Base-by-base conservation (phyloP, 1,284 basidiomycete genomes). In the Ustilago cynodontis region DNA sequence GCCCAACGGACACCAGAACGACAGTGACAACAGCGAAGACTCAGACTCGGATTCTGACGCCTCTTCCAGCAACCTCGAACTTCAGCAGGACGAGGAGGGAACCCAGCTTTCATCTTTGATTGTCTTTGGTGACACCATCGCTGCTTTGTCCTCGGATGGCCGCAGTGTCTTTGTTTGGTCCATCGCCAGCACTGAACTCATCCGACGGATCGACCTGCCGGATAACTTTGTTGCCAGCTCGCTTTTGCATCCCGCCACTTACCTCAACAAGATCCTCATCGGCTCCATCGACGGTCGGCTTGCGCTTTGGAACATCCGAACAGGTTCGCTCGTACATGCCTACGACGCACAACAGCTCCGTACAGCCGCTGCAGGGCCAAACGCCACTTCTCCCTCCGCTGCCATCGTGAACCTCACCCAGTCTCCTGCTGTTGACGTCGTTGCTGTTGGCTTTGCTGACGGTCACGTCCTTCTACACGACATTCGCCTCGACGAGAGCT, bases 201-300 rank as follows among this genome's bases (percentile, higher is more conserved):
- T 70, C 29, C 59, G 67, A 28, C 56, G 57, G 53, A 66, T 85
- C 43, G 62, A 72, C 18, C 62, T 82, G 2, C 72, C 65, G 9
- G 33, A 26, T 6, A 28, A 45, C 6, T 98, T 98, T 86, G 92
- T 91, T 1, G 95, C 96, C 10, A 93, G 91, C 11, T 89, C 89
- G 20, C 87, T 98, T 31, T 88, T 98, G 7, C 97, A 99, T 86
- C 97, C 97, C 0, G 92, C 94, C 1, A 99, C 97, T 4, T 99
- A 99, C 86, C 87, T 99, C 60, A 98, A 99, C 88, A 99, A 99
- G 87, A 89, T 99, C 1, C 88, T 99, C 1, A 90, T 99, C 10
- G 92, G 92, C 1, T 93, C 93, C 76, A 90, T 88, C 65, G 89
- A 95, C 84, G 97, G 97, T 11, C 88, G 88, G 59, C 87, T 99